A percentile compares a stretch with the other conserved stretches of the same genome.
These are phyloP conservation scores for Stephanodiscus minutulus DNA, from an alignment of 108 stramenopile genomes.

Conservation along the genomic window DNA sequence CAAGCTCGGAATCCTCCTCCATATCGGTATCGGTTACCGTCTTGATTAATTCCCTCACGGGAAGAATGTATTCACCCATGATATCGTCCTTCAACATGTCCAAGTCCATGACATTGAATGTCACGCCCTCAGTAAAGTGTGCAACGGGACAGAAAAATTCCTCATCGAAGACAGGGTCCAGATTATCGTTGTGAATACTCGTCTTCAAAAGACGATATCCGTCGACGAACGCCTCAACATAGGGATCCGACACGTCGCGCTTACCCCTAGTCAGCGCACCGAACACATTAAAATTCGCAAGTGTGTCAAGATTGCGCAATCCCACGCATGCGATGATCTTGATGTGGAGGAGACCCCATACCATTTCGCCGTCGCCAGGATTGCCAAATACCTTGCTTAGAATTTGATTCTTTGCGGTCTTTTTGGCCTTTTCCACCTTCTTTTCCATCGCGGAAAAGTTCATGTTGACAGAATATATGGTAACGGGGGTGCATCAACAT, in stretches of 20 bases:
- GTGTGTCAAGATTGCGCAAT: conserved; percentile 36
- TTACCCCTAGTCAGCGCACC: conserved; percentile 4
- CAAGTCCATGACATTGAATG: conserved; percentile 51
- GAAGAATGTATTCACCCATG: conserved; percentile 50
- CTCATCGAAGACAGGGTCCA: conserved; percentile 51
- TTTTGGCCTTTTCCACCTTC: background rate
- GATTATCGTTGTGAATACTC: conserved; percentile 34
- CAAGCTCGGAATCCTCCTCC: conserved; percentile 14
- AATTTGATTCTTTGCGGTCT: conserved; percentile 16
- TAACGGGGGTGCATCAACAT: too few relatives aligned
- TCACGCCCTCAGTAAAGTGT: conserved; percentile 42
- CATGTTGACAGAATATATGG: too few relatives aligned
- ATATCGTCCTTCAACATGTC: conserved; percentile 41
- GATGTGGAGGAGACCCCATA: conserved; percentile 50
- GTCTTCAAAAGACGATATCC: conserved; percentile 54
- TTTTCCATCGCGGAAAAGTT: background rate
- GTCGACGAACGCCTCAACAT: conserved; percentile 50
- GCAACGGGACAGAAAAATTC: conserved; percentile 56
- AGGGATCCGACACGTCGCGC: conserved; percentile 47
- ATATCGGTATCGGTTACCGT: conserved; percentile 22
- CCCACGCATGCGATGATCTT: conserved; percentile 34
- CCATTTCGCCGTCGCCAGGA: background rate
- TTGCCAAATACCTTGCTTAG: conserved; percentile 23
- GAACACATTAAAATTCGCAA: conserved; percentile 5
- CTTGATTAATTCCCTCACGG: conserved; percentile 47